phyloP scores from a whole-genome alignment of 2,329 filamentous ascomycete genomes.

The Tothia fuscella region DNA sequence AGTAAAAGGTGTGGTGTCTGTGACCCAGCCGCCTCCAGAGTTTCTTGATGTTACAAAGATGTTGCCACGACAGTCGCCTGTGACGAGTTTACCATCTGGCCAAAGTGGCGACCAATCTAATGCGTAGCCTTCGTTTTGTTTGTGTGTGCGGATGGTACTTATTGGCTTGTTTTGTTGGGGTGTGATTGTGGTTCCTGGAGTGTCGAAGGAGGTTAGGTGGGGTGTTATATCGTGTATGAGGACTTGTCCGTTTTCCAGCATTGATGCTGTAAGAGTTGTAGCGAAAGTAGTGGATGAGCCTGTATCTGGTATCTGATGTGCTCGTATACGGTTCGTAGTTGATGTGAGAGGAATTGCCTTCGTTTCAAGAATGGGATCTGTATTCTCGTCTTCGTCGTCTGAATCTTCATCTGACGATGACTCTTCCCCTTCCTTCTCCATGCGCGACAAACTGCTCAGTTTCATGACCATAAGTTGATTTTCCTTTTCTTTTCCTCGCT shows the following conservation, averaged over 20 bases:
- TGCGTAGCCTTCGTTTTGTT: conserved; percentile 76
- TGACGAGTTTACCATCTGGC: conserved; percentile 73
- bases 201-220: conserved; percentile 81
- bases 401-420: conserved; percentile 61
- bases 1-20: conserved; percentile 69
- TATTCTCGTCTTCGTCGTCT: conserved; percentile 56
- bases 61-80: conserved; percentile 78
- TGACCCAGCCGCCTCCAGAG: conserved; percentile 80
- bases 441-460: conserved; percentile 79
- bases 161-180: conserved; percentile 80
- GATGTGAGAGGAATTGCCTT: conserved; percentile 75
- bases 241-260: conserved; percentile 82
- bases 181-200: conserved; percentile 67
- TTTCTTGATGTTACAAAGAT: conserved; percentile 83
- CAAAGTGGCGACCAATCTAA: conserved; percentile 89
- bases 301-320: conserved; percentile 63
- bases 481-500: conserved; percentile 59
- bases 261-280: conserved; percentile 75
- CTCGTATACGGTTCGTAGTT: conserved; percentile 87
- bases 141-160: conserved; percentile 80
- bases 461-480: conserved; percentile 96
- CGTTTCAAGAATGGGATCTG: conserved; percentile 88
- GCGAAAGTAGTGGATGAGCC: conserved; percentile 24
- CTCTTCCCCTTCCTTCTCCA: conserved; percentile 66
- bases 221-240: conserved; percentile 91